Percentiles rank a stretch among this genome's conserved stretches.
Conservation (phyloP, 768 basidiomycete genomes). For the Cantharellus cinnabarinus region DNA sequence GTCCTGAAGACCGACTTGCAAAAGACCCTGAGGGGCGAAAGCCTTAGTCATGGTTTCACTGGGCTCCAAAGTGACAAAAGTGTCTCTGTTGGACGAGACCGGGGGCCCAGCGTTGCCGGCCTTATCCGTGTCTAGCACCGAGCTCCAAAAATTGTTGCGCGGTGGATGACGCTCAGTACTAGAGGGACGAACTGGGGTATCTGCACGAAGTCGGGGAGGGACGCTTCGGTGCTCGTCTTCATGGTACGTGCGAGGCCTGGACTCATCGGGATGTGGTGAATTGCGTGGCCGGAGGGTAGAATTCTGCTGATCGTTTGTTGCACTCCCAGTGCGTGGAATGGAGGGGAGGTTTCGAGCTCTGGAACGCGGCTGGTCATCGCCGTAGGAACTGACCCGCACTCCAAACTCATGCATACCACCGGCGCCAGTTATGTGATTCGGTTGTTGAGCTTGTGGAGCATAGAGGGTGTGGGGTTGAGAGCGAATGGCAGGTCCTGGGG, state of each 20-base stretch:
- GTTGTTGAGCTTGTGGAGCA: slow-evolving; percentile 3
- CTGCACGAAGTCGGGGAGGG: slow-evolving; percentile 7
- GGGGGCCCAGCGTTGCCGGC: slow-evolving; percentile 17
- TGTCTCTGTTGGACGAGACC: slow-evolving; percentile 25
- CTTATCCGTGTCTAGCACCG: slow-evolving; percentile 55
- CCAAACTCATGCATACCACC: neutral
- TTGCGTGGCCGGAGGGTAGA: neutral
- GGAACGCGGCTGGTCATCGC: slow-evolving; percentile 12
- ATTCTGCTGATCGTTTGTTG: slow-evolving; percentile 1
- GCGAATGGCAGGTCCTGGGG: neutral
- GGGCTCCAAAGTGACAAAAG: slow-evolving; percentile 56
- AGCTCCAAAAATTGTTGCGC: slow-evolving; percentile 70
- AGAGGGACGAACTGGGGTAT: slow-evolving; percentile 24
- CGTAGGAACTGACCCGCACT: neutral
- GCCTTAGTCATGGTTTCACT: slow-evolving; percentile 76
- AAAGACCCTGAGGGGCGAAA: slow-evolving; percentile 82
- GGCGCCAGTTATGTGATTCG: neutral
- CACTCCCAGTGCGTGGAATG: slow-evolving; percentile 5
- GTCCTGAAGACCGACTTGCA: slow-evolving; percentile 88
- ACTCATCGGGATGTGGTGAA: slow-evolving; percentile 19
- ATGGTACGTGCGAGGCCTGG: slow-evolving; percentile 19
- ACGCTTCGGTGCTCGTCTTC: slow-evolving; percentile 25
- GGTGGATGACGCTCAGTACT: slow-evolving; percentile 29
- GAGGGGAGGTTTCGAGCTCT: slow-evolving; percentile 6
- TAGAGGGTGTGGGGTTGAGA: slow-evolving; percentile 1